Evolutionary conservation across 116 monocot genomes (phyloP).

Genomic region (Iris pallida): DNA sequence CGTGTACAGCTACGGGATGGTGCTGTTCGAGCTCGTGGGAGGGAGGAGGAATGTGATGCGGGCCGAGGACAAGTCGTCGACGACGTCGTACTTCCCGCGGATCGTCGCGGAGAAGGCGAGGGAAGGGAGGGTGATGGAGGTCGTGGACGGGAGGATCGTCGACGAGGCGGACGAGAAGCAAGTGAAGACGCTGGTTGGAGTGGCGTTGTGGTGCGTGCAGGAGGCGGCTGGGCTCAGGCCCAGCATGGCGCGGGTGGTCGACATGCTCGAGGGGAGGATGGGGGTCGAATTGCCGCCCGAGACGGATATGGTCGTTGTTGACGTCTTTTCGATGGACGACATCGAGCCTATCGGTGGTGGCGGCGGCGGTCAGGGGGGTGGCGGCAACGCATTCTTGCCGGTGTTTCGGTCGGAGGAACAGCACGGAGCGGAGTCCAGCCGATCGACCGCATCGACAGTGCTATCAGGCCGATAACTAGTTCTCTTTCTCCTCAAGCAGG

Average conservation of each 20-base stretch:
- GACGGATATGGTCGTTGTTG: conserved; percentile 43
- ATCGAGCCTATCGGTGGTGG: no score
- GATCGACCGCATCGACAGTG: no score
- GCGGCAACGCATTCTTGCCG: no score
- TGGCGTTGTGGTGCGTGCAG: conserved; percentile 72
- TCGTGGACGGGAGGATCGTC: conserved; percentile 47
- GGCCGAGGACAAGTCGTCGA: not conserved
- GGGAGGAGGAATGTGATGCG: conserved; percentile 41
- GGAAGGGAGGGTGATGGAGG: conserved; percentile 54
- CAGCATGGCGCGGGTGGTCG: conserved; percentile 50
- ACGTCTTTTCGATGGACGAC: conserved; percentile 1
- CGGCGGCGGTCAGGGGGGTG: no score
- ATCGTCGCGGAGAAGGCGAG: conserved; percentile 46
- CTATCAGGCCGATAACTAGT: no score
- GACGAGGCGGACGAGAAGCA: conserved; percentile 22
- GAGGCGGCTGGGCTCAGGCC: conserved; percentile 45
- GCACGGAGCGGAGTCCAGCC: no score
- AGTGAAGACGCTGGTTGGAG: conserved; percentile 29
- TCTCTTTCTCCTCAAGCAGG: no score
- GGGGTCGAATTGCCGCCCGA: conserved; percentile 34
- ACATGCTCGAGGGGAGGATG: conserved; percentile 48
- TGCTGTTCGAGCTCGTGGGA: conserved; percentile 55
- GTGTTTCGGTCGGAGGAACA: no score
- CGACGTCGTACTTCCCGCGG: conserved; percentile 47
- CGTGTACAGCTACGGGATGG: conserved; percentile 74